Evolutionary conservation across 2,329 filamentous ascomycete genomes (phyloP), one percentile per base, ranked within the genome.

Genomic region (Hymenoscyphus linearis): DNA sequence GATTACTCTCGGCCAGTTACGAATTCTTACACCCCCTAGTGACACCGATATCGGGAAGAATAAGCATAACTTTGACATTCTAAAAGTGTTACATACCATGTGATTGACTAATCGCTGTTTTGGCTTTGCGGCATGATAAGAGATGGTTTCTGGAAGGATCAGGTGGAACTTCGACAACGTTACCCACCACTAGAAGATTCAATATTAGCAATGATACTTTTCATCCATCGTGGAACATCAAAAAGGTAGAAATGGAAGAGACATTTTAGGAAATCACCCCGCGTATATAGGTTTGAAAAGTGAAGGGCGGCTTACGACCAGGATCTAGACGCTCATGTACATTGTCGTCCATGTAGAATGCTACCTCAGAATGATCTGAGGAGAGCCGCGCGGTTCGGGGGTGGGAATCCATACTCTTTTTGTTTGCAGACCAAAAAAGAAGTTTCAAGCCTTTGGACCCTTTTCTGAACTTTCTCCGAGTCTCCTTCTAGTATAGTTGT

Each of bases 341-440:
- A 58, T 66, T 61, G 54, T 70, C 66, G 16, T 69, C 66, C 66
- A 69, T 66, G 26, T 56, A 53, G 35, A 57, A 52, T 44, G 37
- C 56, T 40, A 35, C 53, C 9, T 60, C 54, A 27, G 27, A 18
- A 25, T 26, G 14, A 13, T 57, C 25, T 57, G 35, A 34, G 12
- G 58, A 37, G 40, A 27, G 36, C 18, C 25, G 26, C 18, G 53
- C 34, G 26, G 34, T 14, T 25, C 31, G 31, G 10, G 54, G 47
- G 34, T 16, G 27, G 25, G 52, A 57, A 57, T 47, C 31, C 59
- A 60, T 60, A 31, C 26, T 57, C 18, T 18, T 50, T 53, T 40
- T 60, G 59, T 57, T 40, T 57, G 47, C 16, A 52, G 26, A 18
- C 27, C 52, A 25, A 53, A 25, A 14, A 53, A 27, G 52, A 34